A percentile compares a stretch with the other conserved stretches of the same genome.
Evolutionary conservation across 1,139 yeast species (phyloP).

Genomic region (Scheffersomyces illinoinensis): DNA sequence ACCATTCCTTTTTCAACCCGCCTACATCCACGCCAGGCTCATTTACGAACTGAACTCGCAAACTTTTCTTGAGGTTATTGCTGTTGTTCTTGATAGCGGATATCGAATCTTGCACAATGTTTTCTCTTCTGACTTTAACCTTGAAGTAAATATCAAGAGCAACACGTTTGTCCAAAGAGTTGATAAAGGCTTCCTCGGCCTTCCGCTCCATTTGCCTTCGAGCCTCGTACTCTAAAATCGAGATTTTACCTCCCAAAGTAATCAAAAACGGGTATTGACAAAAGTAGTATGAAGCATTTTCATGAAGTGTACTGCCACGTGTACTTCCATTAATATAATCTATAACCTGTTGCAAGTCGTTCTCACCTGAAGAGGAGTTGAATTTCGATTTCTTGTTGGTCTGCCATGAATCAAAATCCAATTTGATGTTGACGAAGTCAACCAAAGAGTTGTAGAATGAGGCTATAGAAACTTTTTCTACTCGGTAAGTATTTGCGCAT

Average conservation of each 20-base stretch:
- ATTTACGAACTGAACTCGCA: constrained; percentile 74
- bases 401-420: constrained; percentile 88
- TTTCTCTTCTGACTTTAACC: constrained; percentile 65
- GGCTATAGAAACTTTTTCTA: constrained; percentile 44
- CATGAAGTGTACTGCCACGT: constrained; percentile 11
- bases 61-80: constrained; percentile 67
- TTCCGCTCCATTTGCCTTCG: constrained; percentile 79
- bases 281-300: constrained; percentile 48
- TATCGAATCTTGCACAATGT: constrained; percentile 75
- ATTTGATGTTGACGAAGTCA: constrained; percentile 72
- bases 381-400: constrained; percentile 18
- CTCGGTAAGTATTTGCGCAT: constrained; percentile 49
- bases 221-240: constrained; percentile 81
- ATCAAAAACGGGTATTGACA: constrained; percentile 85
- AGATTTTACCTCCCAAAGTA: constrained; percentile 79
- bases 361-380: constrained; percentile 21
- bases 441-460: constrained; percentile 78
- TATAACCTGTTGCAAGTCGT: constrained; percentile 33
- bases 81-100: constrained; percentile 58
- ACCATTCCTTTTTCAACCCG: constrained; percentile 93
- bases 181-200: constrained; percentile 87
- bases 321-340: constrained; percentile 48
- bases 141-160: constrained; percentile 68
- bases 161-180: constrained; percentile 62
- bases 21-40: constrained; percentile 97